These are phyloP conservation scores for Aspergillus sp. DNA, from an alignment of 2,329 filamentous ascomycete species.

Conservation along the genomic window DNA sequence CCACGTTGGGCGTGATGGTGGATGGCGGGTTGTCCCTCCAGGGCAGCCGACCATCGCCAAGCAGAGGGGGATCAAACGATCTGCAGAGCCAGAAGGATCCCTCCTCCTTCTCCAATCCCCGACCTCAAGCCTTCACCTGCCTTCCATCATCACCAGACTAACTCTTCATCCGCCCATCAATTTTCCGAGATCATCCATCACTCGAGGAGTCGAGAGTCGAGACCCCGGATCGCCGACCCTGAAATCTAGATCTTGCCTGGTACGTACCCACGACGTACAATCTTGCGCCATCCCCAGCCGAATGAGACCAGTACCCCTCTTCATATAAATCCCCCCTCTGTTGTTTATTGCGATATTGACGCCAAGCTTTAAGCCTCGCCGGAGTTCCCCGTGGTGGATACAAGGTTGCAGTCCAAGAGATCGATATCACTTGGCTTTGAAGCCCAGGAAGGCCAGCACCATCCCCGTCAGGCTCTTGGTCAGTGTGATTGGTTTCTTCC, in stretches of 20 bases:
- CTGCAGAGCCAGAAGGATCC: constrained; percentile 1
- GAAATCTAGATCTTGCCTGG: neutral
- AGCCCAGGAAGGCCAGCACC: neutral
- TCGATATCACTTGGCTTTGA: constrained; percentile 9
- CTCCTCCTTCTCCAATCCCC: neutral
- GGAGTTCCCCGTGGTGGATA: constrained; percentile 9
- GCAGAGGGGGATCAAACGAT: constrained; percentile 7
- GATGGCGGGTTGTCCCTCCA: too few species aligned
- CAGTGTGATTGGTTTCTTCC: constrained; percentile 1
- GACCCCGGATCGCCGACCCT: neutral
- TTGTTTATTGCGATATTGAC: neutral
- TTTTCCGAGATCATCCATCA: neutral
- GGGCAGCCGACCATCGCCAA: neutral
- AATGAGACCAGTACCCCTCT: neutral
- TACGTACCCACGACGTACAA: neutral
- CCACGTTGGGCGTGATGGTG: neutral
- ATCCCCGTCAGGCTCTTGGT: neutral
- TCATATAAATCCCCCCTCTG: neutral
- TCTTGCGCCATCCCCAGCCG: neutral
- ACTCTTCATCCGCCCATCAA: neutral
- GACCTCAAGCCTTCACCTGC: neutral
- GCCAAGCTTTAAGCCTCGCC: constrained; percentile 7
- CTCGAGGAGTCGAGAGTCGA: neutral
- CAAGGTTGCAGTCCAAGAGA: constrained; percentile 9
- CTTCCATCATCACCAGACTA: neutral